Percentiles rank a stretch among this genome's conserved stretches.
phyloP scores from a whole-genome alignment of 1,284 basidiomycete species.

The Fomitopsis schrenkii region DNA sequence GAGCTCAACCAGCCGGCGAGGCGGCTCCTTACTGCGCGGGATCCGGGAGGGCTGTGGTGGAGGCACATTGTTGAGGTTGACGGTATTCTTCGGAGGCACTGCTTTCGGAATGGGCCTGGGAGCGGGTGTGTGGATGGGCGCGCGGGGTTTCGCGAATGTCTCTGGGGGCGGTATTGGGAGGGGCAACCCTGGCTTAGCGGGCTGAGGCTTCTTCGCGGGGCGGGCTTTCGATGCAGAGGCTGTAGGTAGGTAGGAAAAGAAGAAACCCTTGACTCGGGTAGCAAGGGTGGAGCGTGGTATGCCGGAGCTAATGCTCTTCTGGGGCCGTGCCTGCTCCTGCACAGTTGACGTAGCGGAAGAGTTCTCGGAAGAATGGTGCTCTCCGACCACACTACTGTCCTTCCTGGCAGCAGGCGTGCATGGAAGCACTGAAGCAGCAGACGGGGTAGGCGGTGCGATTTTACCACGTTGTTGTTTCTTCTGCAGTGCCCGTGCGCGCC shows the following conservation, averaged over 20 bases:
- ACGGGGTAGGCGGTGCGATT: slow-evolving; percentile 48
- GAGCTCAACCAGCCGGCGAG: slow-evolving; percentile 52
- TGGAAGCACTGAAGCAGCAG: slow-evolving; percentile 15
- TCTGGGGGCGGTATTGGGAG: slow-evolving; percentile 42
- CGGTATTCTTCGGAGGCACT: slow-evolving; percentile 57
- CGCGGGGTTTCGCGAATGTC: slow-evolving; percentile 43
- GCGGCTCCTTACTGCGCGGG: slow-evolving; percentile 34
- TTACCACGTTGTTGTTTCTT: slow-evolving; percentile 58
- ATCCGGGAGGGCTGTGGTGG: slow-evolving; percentile 38
- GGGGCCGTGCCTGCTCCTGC: neutral
- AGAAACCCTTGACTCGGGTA: slow-evolving; percentile 40
- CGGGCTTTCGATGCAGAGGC: slow-evolving; percentile 31
- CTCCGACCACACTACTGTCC: neutral
- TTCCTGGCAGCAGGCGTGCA: slow-evolving; percentile 2
- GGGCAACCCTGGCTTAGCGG: slow-evolving; percentile 36
- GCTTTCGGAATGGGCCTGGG: slow-evolving; percentile 41
- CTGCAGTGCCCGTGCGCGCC: slow-evolving; percentile 52
- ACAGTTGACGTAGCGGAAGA: neutral
- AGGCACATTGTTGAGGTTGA: slow-evolving; percentile 51
- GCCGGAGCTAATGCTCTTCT: slow-evolving; percentile 5
- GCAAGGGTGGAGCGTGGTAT: slow-evolving; percentile 20
- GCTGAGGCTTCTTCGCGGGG: slow-evolving; percentile 10
- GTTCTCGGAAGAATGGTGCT: neutral
- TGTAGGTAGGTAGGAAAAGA: slow-evolving; percentile 59
- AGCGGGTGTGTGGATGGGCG: slow-evolving; percentile 54